These are phyloP conservation scores for Macroventuria anomochaeta DNA, from an alignment of 2,329 filamentous ascomycete species.

Conservation along the genomic window DNA sequence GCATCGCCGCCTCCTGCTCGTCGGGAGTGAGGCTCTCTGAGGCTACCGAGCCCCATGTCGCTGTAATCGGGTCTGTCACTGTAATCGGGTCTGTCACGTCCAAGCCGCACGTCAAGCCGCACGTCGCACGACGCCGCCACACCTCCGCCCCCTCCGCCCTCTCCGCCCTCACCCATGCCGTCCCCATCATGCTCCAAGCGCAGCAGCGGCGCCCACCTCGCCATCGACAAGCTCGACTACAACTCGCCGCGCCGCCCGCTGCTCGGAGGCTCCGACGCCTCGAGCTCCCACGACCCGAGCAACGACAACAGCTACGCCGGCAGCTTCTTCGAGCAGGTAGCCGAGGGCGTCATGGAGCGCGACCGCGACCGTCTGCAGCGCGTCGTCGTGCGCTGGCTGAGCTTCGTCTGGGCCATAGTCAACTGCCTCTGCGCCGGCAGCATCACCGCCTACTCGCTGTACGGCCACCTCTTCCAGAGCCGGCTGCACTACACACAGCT, in stretches of 20 bases:
- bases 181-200: constrained; percentile 41
- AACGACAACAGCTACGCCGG: constrained; percentile 56
- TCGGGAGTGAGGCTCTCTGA: no score
- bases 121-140: no score
- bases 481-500: constrained; percentile 87
- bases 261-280: constrained; percentile 44
- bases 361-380: constrained; percentile 62
- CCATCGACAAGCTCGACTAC: constrained; percentile 61
- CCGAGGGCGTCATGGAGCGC: constrained; percentile 64
- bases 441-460: constrained; percentile 92
- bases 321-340: constrained; percentile 66
- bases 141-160: no score
- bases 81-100: no score
- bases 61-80: background rate
- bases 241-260: constrained; percentile 51
- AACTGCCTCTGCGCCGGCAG: constrained; percentile 83
- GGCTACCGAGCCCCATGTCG: constrained; percentile 21
- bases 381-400: constrained; percentile 60
- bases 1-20: no score
- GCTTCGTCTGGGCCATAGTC: constrained; percentile 67
- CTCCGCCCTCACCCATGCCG: background rate
- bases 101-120: no score
- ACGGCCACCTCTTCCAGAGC: constrained; percentile 87
- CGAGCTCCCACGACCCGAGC: constrained; percentile 44
- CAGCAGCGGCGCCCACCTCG: constrained; percentile 35